Conservation (phyloP, 371 early-diverging fungal species). For the Modicella reniformis region DNA sequence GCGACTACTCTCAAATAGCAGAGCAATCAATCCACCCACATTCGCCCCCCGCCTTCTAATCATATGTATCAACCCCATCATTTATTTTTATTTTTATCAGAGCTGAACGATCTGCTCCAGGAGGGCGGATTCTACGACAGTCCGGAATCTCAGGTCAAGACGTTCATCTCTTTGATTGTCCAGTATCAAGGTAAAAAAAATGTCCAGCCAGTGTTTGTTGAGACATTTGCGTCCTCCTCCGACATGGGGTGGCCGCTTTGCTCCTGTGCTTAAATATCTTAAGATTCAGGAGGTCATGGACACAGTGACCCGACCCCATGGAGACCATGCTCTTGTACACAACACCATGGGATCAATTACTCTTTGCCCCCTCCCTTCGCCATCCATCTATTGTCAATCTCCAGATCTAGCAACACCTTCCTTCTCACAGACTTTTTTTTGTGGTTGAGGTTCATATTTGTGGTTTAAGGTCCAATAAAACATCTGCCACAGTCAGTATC, state of each 20-base stretch:
- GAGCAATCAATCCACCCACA: neutral
- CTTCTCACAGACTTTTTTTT: neutral
- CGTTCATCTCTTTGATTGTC: slow-evolving; percentile 58
- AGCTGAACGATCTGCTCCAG: slow-evolving; percentile 62
- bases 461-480: too few relatives aligned
- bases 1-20: slow-evolving; percentile 4
- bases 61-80: too few relatives aligned
- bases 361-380: neutral
- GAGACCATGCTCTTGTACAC: slow-evolving; percentile 3
- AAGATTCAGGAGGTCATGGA: slow-evolving; percentile 10
- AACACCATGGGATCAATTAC: slow-evolving; percentile 14
- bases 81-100: slow-evolving; percentile 31
- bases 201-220: too few relatives aligned
- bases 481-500: neutral
- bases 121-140: slow-evolving; percentile 58
- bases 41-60: neutral
- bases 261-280: slow-evolving; percentile 4
- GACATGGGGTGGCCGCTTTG: neutral
- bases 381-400: too few relatives aligned
- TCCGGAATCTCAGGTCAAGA: slow-evolving; percentile 58
- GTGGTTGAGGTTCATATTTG: too few relatives aligned
- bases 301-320: neutral
- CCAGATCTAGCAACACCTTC: too few relatives aligned
- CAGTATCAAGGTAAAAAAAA: slow-evolving; percentile 53
- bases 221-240: too few relatives aligned